phyloP scores from a whole-genome alignment of 2,329 filamentous ascomycete genomes.

The Arthrobotrys entomopaga region DNA sequence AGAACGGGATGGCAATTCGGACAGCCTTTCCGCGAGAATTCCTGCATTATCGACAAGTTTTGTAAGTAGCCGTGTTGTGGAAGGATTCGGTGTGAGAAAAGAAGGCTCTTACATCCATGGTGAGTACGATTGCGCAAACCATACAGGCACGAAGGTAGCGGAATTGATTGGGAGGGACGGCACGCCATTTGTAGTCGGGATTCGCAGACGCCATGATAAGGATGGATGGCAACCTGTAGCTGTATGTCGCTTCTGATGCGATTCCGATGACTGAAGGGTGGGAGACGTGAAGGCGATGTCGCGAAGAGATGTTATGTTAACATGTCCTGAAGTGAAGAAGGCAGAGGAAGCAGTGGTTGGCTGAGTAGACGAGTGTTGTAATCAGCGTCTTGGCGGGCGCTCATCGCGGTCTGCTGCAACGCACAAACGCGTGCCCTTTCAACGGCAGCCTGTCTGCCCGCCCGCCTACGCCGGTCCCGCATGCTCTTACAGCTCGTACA shows the following conservation, averaged over 20 bases:
- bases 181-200: constrained; percentile 46
- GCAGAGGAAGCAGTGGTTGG: constrained; percentile 18
- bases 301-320: constrained; percentile 1
- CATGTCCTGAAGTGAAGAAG: neutral
- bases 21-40: constrained; percentile 87
- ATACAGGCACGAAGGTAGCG: constrained; percentile 95
- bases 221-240: constrained; percentile 16
- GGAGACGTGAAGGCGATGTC: neutral
- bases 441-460: neutral
- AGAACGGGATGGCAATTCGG: constrained; percentile 97
- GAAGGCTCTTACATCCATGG: constrained; percentile 71
- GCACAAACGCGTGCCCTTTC: constrained; percentile 4
- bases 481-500: neutral
- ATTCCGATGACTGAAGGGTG: neutral
- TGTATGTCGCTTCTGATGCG: neutral
- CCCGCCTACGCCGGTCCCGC: neutral
- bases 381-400: constrained; percentile 10
- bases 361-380: constrained; percentile 4
- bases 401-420: neutral
- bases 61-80: constrained; percentile 16
- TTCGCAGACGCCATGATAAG: constrained; percentile 36
- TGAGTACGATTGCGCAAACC: constrained; percentile 96
- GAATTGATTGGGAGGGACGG: constrained; percentile 73
- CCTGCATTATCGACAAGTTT: constrained; percentile 65
- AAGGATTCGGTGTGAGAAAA: neutral